Percentiles rank a stretch among this genome's conserved stretches.
Conservation (phyloP, 805 yeast species). For the Myxozyma nipponensis region DNA sequence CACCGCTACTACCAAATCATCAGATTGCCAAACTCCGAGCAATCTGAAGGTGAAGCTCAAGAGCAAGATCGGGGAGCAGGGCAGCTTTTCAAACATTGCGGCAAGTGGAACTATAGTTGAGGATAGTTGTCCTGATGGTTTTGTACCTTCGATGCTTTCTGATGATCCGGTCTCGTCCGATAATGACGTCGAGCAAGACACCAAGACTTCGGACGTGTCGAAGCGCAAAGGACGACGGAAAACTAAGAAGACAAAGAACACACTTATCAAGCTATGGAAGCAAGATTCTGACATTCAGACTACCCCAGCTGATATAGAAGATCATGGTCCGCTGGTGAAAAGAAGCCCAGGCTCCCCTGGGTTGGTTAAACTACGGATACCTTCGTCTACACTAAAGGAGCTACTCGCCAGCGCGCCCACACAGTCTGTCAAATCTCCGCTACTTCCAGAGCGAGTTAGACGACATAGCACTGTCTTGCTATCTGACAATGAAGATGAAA, state of each 20-base stretch:
- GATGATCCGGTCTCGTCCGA: constrained; percentile 1
- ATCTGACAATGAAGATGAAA: background rate
- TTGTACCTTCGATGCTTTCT: background rate
- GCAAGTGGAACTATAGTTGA: too few species aligned
- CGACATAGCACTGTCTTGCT: too few species aligned
- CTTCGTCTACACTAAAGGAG: background rate
- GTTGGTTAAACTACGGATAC: background rate
- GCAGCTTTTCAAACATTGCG: too few species aligned
- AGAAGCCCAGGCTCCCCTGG: background rate
- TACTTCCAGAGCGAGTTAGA: too few species aligned
- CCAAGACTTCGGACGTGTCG: background rate
- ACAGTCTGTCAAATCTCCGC: too few species aligned
- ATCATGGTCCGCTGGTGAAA: background rate
- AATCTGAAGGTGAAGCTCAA: too few species aligned
- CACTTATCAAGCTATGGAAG: constrained; percentile 7
- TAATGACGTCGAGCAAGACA: background rate
- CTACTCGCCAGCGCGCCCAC: too few species aligned
- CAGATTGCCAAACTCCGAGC: too few species aligned
- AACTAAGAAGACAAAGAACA: background rate
- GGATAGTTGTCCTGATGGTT: background rate
- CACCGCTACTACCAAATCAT: too few species aligned
- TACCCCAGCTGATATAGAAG: background rate
- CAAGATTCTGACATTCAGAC: background rate
- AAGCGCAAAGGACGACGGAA: background rate
- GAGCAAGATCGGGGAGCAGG: too few species aligned